These are phyloP conservation scores for Magnolia kwangsiensis DNA, from an alignment of 164 flowering plant species.

Conservation along the genomic window DNA sequence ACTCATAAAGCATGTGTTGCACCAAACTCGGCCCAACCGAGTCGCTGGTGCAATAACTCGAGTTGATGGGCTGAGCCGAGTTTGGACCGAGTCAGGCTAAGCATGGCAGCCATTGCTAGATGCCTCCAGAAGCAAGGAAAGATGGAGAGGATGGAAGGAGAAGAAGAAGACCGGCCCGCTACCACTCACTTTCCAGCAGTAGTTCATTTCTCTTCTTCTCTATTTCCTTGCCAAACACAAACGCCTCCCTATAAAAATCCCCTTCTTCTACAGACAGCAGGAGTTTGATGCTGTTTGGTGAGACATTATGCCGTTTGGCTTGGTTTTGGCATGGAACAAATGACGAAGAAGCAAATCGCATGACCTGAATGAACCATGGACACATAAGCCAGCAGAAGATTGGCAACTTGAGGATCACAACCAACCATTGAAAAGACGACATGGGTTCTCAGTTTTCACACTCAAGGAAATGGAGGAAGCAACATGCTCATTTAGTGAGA, in stretches of 20 bases:
- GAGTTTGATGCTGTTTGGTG: neutral
- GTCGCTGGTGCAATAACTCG: too few species aligned
- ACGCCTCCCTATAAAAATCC: neutral
- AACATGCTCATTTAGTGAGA: constrained; percentile 71
- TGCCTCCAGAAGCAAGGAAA: too few species aligned
- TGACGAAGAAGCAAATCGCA: constrained; percentile 77
- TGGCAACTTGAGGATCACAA: constrained; percentile 71
- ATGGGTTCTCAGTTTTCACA: constrained; percentile 73
- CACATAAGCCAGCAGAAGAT: constrained; percentile 56
- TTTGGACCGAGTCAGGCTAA: too few species aligned
- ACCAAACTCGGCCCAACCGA: too few species aligned
- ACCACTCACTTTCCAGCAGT: neutral
- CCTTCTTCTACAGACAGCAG: constrained; percentile 8
- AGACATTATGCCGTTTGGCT: constrained; percentile 66
- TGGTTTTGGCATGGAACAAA: constrained; percentile 95
- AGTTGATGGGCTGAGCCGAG: too few species aligned
- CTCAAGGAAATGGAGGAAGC: constrained; percentile 97
- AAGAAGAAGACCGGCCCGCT: neutral
- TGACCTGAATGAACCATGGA: constrained; percentile 79
- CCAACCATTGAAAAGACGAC: constrained; percentile 45
- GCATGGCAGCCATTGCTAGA: too few species aligned
- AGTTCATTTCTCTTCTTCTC: constrained; percentile 1
- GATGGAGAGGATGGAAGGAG: neutral
- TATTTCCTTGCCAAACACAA: constrained; percentile 36
- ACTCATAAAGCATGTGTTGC: too few species aligned